A percentile compares a stretch with the other conserved stretches of the same genome.
Evolutionary conservation across 208 protist genomes (phyloP).

Genomic region (Acanthamoeba castellanii): DNA sequence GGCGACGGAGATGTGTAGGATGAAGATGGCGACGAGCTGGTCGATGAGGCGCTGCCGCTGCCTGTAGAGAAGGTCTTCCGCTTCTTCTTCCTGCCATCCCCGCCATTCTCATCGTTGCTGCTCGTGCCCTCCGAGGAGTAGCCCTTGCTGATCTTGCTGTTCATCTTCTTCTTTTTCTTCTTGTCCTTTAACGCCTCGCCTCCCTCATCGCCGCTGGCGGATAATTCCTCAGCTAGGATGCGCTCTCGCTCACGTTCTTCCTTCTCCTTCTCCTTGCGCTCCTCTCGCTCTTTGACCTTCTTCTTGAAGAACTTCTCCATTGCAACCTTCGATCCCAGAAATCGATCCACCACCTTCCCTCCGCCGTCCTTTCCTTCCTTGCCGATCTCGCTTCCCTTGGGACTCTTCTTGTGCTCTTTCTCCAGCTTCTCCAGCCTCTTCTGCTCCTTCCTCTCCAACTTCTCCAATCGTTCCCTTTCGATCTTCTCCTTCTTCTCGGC

Average conservation of each 20-base stretch:
- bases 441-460: constrained; percentile 25
- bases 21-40: neutral
- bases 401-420: neutral
- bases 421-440: constrained; percentile 29
- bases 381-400: neutral
- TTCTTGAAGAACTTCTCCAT: constrained; percentile 54
- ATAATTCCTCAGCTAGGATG: neutral
- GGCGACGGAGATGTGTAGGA: neutral
- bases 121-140: neutral
- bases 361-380: neutral
- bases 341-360: neutral
- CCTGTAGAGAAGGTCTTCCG: neutral
- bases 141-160: neutral
- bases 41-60: neutral
- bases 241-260: neutral
- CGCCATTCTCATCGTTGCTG: neutral
- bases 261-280: constrained; percentile 29
- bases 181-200: neutral
- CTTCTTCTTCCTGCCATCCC: neutral
- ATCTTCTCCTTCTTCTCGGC: constrained; percentile 23
- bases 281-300: constrained; percentile 16
- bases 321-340: neutral
- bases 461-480: neutral
- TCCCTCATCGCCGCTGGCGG: neutral
- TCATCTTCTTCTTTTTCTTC: neutral